Evolutionary conservation across 2,329 filamentous ascomycete species (phyloP).

Genomic region (Sporothrix sp.): DNA sequence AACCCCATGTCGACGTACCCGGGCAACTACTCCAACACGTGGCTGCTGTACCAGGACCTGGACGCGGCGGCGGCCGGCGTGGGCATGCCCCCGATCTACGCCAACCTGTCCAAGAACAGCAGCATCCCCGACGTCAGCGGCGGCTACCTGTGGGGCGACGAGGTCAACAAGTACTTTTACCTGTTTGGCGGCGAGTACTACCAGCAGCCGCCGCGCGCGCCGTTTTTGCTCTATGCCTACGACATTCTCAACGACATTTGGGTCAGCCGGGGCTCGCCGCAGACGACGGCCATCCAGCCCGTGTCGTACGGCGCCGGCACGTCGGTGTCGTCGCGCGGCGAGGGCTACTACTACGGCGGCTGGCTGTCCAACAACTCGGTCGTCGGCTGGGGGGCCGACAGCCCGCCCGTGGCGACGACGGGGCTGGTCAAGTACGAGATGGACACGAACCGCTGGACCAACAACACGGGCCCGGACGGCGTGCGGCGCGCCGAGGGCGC

Average conservation of each 20-base stretch:
- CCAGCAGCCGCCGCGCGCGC: slow-evolving; percentile 29
- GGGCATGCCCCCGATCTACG: slow-evolving; percentile 42
- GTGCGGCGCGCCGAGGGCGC: slow-evolving; percentile 47
- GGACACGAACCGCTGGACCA: slow-evolving; percentile 40
- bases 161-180: slow-evolving; percentile 53
- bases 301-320: slow-evolving; percentile 49
- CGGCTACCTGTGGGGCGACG: slow-evolving; percentile 48
- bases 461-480: slow-evolving; percentile 44
- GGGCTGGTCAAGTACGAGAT: slow-evolving; percentile 49
- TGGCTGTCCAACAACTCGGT: slow-evolving; percentile 47
- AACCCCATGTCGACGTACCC: slow-evolving; percentile 38
- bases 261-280: slow-evolving; percentile 36
- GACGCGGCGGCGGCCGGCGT: slow-evolving; percentile 30
- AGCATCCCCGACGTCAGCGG: slow-evolving; percentile 41
- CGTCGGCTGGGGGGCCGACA: slow-evolving; percentile 35
- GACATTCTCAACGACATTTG: slow-evolving; percentile 48
- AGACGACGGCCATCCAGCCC: slow-evolving; percentile 30
- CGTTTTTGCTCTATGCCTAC: slow-evolving; percentile 44
- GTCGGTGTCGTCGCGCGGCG: slow-evolving; percentile 42
- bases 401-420: slow-evolving; percentile 37
- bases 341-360: slow-evolving; percentile 54
- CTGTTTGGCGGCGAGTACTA: slow-evolving; percentile 51
- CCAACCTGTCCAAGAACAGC: slow-evolving; percentile 49
- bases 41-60: slow-evolving; percentile 49
- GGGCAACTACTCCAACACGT: slow-evolving; percentile 46